Conservation (phyloP, 2,329 filamentous ascomycete genomes). For the Cladobotryum protrusum region DNA sequence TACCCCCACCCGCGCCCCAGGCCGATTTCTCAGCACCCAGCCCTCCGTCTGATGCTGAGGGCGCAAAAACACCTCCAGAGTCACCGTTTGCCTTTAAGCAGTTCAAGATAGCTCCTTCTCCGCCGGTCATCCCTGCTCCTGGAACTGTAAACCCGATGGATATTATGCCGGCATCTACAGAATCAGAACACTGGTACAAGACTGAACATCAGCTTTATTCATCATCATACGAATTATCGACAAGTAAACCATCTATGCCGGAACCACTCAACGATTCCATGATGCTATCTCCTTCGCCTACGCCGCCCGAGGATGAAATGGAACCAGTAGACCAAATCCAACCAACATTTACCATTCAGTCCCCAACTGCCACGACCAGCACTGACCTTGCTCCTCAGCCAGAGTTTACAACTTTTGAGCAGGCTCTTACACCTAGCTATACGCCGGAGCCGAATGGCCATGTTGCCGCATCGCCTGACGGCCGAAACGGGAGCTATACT, state of each 20-base stretch:
- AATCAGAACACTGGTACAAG: conserved; percentile 31
- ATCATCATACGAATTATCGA: conserved; percentile 22
- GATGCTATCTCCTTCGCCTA: conserved; percentile 20
- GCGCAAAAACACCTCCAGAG: conserved; percentile 21
- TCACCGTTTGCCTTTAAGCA: conserved; percentile 19
- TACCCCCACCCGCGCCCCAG: conserved; percentile 13
- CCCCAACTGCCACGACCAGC: conserved; percentile 20
- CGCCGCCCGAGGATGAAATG: conserved; percentile 7
- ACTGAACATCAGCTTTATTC: conserved; percentile 31
- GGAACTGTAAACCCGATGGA: conserved; percentile 50
- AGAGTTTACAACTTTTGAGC: not conserved
- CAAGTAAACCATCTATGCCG: conserved; percentile 3
- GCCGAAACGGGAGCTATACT: conserved; percentile 28
- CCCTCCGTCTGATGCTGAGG: conserved; percentile 1
- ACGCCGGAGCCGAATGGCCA: not conserved
- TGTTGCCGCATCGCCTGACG: conserved; percentile 5
- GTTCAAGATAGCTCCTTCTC: conserved; percentile 22
- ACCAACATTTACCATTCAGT: conserved; percentile 22
- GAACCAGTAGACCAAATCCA: conserved; percentile 3
- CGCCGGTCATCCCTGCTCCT: conserved; percentile 31
- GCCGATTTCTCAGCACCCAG: conserved; percentile 4
- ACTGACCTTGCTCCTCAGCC: conserved; percentile 13
- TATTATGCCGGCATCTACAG: conserved; percentile 41
- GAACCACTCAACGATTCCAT: conserved; percentile 3
- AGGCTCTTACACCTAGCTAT: conserved; percentile 5